Conservation (phyloP, 2,329 filamentous ascomycete species). For the Cladosporium halotolerans region DNA sequence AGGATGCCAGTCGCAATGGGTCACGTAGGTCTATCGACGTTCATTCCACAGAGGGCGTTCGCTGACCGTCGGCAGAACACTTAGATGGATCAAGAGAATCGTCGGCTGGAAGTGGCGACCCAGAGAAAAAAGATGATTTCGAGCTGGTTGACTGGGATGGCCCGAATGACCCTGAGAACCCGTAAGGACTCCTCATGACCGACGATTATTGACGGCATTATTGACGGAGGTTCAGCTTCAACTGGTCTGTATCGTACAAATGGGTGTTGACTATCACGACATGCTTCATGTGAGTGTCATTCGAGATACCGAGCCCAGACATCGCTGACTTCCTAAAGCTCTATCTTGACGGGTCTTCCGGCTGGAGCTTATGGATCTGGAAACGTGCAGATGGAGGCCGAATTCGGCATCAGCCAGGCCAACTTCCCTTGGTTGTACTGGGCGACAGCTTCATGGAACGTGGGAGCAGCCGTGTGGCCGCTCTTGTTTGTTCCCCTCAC, state of each 20-base stretch:
- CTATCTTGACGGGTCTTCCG: slow-evolving; percentile 24
- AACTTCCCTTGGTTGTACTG: slow-evolving; percentile 28
- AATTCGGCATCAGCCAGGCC: slow-evolving; percentile 19
- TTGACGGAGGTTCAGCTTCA: slow-evolving; percentile 15
- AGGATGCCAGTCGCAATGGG: not conserved
- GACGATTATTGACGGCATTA: too few species aligned
- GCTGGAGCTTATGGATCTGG: slow-evolving; percentile 27
- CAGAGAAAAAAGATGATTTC: not conserved
- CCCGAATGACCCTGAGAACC: slow-evolving; percentile 20
- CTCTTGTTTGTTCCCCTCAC: slow-evolving; percentile 44
- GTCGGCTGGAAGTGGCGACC: not conserved
- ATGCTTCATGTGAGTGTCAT: slow-evolving; percentile 19
- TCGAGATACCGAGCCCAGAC: not conserved
- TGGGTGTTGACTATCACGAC: slow-evolving; percentile 26
- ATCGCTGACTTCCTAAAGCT: slow-evolving; percentile 18
- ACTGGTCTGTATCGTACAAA: slow-evolving; percentile 25
- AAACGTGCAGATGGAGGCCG: slow-evolving; percentile 20
- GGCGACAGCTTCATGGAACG: slow-evolving; percentile 27
- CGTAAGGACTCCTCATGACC: slow-evolving; percentile 34
- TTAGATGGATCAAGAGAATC: not conserved
- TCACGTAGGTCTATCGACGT: not conserved
- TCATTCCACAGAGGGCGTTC: not conserved
- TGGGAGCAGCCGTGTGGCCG: slow-evolving; percentile 17
- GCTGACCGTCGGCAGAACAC: not conserved
- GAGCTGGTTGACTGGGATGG: slow-evolving; percentile 18